These are phyloP conservation scores for Mortierella sp. DNA, from an alignment of 371 early-diverging fungal genomes.

Conservation along the genomic window DNA sequence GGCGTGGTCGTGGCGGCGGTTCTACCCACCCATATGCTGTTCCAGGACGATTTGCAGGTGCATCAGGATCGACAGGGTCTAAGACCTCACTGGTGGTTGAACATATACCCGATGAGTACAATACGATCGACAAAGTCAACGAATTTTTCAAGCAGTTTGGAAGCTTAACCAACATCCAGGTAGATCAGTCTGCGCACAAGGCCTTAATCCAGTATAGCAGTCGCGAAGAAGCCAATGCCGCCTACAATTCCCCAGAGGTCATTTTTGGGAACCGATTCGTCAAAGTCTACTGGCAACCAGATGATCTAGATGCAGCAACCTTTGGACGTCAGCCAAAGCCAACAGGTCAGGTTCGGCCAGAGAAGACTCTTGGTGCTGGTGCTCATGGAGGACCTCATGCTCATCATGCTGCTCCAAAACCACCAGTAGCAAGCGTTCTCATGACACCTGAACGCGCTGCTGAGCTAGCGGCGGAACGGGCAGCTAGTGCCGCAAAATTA, in stretches of 20 bases:
- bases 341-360: conserved; percentile 45
- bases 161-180: conserved; percentile 75
- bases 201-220: conserved; percentile 78
- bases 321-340: conserved; percentile 44
- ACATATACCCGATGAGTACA: conserved; percentile 78
- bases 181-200: conserved; percentile 64
- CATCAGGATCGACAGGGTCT: conserved; percentile 33
- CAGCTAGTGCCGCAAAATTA: conserved; percentile 62
- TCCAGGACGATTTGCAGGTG: conserved; percentile 36
- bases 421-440: conserved; percentile 39
- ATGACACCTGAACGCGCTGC: conserved; percentile 63
- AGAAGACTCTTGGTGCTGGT: conserved; percentile 12
- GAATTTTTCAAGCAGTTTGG: conserved; percentile 84
- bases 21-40: conserved; percentile 33
- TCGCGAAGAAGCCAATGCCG: conserved; percentile 77
- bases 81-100: conserved; percentile 77
- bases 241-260: conserved; percentile 83
- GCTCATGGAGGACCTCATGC: conserved; percentile 5
- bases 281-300: conserved; percentile 82
- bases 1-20: conserved; percentile 75
- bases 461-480: conserved; percentile 61
- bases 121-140: conserved; percentile 74
- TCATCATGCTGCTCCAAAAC: conserved; percentile 10
- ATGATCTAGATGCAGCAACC: conserved; percentile 54
- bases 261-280: conserved; percentile 92